These are phyloP conservation scores for Epichloe sylvatica DNA, from an alignment of 2,329 filamentous ascomycete genomes.

Conservation along the genomic window DNA sequence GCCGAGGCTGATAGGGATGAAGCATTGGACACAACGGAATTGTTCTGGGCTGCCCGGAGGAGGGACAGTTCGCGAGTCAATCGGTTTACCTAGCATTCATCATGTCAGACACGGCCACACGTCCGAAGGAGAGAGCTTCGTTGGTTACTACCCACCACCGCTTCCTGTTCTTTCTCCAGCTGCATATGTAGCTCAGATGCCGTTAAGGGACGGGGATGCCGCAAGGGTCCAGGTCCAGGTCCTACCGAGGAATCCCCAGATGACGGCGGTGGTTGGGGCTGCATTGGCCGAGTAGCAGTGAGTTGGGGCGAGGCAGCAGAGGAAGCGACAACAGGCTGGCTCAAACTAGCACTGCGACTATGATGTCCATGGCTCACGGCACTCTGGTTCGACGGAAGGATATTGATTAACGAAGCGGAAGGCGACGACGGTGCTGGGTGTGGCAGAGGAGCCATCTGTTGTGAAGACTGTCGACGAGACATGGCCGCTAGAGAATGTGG, in stretches of 20 bases:
- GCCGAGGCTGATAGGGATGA: constrained; percentile 46
- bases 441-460: constrained; percentile 29
- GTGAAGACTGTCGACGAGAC: constrained; percentile 30
- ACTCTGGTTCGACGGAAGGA: constrained; percentile 43
- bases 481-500: constrained; percentile 27
- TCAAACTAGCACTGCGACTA: constrained; percentile 7
- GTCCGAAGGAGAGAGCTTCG: too few relatives aligned
- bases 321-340: constrained; percentile 17
- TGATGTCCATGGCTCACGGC: constrained; percentile 25
- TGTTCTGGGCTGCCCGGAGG: constrained; percentile 59
- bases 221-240: constrained; percentile 55
- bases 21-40: constrained; percentile 51
- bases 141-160: constrained; percentile 48
- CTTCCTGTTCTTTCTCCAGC: constrained; percentile 90
- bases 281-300: constrained; percentile 11
- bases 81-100: constrained; percentile 61
- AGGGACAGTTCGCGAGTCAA: constrained; percentile 77
- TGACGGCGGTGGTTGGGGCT: constrained; percentile 20
- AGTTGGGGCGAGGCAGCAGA: constrained; percentile 16
- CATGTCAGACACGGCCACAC: background rate
- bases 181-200: constrained; percentile 78
- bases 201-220: constrained; percentile 78
- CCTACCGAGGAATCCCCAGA: constrained; percentile 29
- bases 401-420: constrained; percentile 34
- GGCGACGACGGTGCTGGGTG: constrained; percentile 9